Evolutionary conservation across 2,329 filamentous ascomycete species (phyloP), one percentile per base, ranked within the genome.

Genomic region (Corniculantispora saksenae): DNA sequence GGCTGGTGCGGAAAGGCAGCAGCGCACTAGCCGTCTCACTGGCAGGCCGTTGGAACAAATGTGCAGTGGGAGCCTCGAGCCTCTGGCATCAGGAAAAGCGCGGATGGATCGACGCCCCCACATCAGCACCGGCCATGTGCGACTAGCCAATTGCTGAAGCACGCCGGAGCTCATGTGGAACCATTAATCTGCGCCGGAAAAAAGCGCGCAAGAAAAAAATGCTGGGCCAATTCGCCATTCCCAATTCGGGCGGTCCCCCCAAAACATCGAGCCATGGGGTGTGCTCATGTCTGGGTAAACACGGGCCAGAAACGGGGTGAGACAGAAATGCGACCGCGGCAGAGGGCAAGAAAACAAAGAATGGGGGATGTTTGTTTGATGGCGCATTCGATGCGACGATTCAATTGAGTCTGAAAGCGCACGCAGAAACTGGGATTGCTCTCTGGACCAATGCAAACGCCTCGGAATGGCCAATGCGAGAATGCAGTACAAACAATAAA

Each of bases 101-200:
- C 66, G 71, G 67, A 69, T 70, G 70, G 67, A 72, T 70, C 72
- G 66, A 66, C 67, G 61, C 35, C 67, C 66, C 72, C 71, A 72
- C 72, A 64, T 53, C 70, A 61, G 66, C 63, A 59, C 59, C 66
- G 64, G 65, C 51, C 67, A 68, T 70, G 66, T 70, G 71, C 69
- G 23, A 66, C 67, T 63, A 67, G 67, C 70, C 72, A 73, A 72
- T 74, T 66, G 69, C 68, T 66, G 32, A 54, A 68, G 67, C 66
- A 67, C 69, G 71, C 66, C 53, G 48, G 63, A 76, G 74, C 75
- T 77, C 67, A 63, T 74, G 75, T 76, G 76, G 76, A 69, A 65
- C 71, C 70, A 50, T 47, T 63, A 77, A 77, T 76, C 72, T 76
- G 74, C 72, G 67, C 69, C 59, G 63, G 65, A 53, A 60, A 70